Conservation (phyloP, 179 eudicot genomes). For the Silene coronaria region DNA sequence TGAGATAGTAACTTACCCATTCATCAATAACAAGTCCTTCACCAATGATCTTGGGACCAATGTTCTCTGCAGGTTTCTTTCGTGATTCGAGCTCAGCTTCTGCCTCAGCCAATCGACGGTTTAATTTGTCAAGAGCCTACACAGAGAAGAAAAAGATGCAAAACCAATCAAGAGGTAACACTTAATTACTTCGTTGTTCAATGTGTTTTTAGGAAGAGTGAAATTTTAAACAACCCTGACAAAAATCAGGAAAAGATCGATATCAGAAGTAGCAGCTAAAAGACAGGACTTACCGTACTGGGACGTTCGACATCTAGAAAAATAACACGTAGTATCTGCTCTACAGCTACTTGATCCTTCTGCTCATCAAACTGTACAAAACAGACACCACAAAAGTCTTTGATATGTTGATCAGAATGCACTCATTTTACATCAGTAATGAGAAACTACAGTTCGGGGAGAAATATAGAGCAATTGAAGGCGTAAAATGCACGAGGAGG, state of each 20-base stretch:
- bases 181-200: background rate
- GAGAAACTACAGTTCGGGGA: background rate
- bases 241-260: background rate
- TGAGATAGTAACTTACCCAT: constrained; percentile 32
- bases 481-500: too few species aligned
- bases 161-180: constrained; percentile 5
- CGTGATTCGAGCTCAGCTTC: constrained; percentile 46
- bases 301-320: constrained; percentile 68
- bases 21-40: constrained; percentile 53
- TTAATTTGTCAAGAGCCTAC: constrained; percentile 44
- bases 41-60: constrained; percentile 42
- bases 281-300: constrained; percentile 41
- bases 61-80: constrained; percentile 42
- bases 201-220: background rate
- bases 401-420: background rate
- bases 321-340: constrained; percentile 66
- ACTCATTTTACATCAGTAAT: background rate
- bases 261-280: background rate
- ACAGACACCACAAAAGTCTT: background rate
- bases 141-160: background rate
- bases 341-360: constrained; percentile 70
- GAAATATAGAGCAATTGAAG: background rate
- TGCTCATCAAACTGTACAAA: constrained; percentile 68
- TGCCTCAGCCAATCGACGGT: constrained; percentile 45
- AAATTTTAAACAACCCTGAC: background rate